Conservation (phyloP, 805 yeast genomes). For the Brettanomyces anomalus region DNA sequence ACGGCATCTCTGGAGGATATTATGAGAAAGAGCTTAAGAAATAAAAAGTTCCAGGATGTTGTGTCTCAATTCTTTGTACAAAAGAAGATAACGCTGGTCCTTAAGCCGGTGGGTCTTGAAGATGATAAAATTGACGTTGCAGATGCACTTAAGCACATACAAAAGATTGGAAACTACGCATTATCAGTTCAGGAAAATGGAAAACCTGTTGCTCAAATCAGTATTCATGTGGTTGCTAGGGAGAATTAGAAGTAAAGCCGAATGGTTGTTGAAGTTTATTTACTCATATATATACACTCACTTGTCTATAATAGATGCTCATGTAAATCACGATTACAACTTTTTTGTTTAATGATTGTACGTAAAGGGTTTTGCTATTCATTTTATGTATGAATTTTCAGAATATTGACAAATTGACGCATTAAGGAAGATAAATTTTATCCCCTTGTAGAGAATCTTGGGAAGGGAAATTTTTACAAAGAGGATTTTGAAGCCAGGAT, state of each 20-base stretch:
- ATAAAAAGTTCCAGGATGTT: conserved; percentile 1
- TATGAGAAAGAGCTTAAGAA: conserved; percentile 6
- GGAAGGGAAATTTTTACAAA: too few species aligned
- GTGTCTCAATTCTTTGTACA: conserved; percentile 16
- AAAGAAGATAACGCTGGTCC: conserved; percentile 10
- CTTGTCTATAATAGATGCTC: neutral
- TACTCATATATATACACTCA: neutral
- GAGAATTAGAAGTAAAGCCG: neutral
- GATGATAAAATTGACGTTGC: conserved; percentile 5
- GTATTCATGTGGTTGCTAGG: conserved; percentile 17
- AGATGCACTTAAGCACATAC: conserved; percentile 10
- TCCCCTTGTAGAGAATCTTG: too few species aligned
- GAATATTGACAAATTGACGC: too few species aligned
- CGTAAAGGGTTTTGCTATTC: too few species aligned
- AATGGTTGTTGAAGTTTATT: too few species aligned
- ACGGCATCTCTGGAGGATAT: conserved; percentile 7
- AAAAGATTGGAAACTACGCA: conserved; percentile 15
- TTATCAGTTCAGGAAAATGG: conserved; percentile 14
- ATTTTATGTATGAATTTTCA: too few species aligned
- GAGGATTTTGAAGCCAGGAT: too few species aligned
- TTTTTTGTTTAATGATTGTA: neutral
- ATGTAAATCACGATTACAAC: neutral
- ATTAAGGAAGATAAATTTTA: too few species aligned
- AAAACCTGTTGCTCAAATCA: conserved; percentile 8
- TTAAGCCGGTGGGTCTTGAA: conserved; percentile 4